Evolutionary conservation across 768 basidiomycete genomes (phyloP), one percentile per base, ranked within the genome.

Genomic region (Trichaptum fuscoviolaceum): DNA sequence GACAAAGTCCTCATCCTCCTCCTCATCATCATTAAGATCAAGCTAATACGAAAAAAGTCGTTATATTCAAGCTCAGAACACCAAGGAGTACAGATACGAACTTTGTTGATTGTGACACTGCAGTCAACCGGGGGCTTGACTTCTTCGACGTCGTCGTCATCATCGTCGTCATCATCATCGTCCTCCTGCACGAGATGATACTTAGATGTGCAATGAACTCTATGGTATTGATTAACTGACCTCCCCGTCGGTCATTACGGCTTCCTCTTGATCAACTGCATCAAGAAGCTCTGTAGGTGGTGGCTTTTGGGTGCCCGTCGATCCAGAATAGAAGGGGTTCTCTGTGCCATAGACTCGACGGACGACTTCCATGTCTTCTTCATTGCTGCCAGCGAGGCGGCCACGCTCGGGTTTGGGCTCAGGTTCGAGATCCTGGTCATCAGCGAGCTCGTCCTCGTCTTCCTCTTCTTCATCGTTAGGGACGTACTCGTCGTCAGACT

Each of bases 21-120:
- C 59, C 15, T 61, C 59, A 61, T 61, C 59, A 24, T 61, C 59
- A 12, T 61, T 61, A 2, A 34, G 59, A 17, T 61, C 24, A 61
- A 34, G 59, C 24, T 34, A 61, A 58, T 58, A 9, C 9, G 30
- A 34, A 61, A 3, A 24, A 25, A 15, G 24, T 61, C 15, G 23
- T 61, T 25, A 61, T 18, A 18, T 3, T 25, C 30, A 61, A 61
- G 15, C 59, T 7, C 23, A 61, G 2, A 25, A 61, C 5, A 9
- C 10, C 15, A 61, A 5, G 23, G 42, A 20, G 10, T 12, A 52
- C 20, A 52, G 3, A 2, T 2, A 52, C 42, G 12, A 52, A 52
- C 42, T 12, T 52, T 52, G 12, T 52, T 12, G 15, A 52, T 15
- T 12, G 42, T 52, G 42, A 52, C 20, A 12, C 42, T 12, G 20